Conservation (phyloP, 148 eudicot genomes). For the Gaultheria prostrata region DNA sequence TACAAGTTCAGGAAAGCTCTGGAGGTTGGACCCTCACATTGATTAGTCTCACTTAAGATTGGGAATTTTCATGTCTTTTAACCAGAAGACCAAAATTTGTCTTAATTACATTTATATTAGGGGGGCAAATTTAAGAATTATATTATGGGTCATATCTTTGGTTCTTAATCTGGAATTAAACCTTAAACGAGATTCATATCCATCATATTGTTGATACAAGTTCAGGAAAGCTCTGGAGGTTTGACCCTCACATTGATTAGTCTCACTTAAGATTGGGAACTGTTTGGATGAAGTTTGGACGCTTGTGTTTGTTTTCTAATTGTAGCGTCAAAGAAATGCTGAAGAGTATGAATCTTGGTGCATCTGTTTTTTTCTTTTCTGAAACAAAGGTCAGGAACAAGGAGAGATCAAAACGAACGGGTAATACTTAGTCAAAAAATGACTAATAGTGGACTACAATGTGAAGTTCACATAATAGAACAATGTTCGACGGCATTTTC, state of each 20-base stretch:
- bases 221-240: not conserved
- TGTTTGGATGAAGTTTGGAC: not conserved
- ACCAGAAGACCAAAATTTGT: not conserved
- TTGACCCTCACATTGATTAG: not conserved
- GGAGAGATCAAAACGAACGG: not conserved
- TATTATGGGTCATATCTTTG: not conserved
- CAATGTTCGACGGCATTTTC: not conserved
- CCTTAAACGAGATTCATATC: not conserved
- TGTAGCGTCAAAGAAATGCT: not conserved
- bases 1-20: not conserved
- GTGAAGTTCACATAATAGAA: not conserved
- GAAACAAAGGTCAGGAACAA: conserved; percentile 2
- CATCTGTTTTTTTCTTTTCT: not conserved
- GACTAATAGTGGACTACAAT: not conserved
- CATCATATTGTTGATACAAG: not conserved
- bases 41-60: not conserved
- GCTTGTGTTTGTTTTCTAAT: not conserved
- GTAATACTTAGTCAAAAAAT: not conserved
- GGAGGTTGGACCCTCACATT: not conserved
- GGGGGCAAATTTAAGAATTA: not conserved
- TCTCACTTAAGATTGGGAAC: not conserved
- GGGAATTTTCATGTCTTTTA: not conserved
- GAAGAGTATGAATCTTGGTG: not conserved
- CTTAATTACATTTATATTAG: not conserved
- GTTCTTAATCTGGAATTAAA: too few species aligned